Conservation (phyloP, 768 basidiomycete species). For the Xerocomellus intermedius region DNA sequence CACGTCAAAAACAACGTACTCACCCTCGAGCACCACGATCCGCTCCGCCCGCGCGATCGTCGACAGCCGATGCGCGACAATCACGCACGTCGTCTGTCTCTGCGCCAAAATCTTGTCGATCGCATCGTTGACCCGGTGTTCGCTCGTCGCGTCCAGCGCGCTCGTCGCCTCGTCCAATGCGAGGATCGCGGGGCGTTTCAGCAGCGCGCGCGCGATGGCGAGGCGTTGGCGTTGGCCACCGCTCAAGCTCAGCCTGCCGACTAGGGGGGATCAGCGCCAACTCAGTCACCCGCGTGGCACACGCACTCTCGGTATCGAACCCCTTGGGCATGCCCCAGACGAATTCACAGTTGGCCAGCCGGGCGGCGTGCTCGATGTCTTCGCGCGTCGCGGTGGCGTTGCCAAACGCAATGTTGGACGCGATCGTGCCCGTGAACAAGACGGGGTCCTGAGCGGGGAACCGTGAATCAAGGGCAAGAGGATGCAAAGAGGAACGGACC, state of each 20-base stretch:
- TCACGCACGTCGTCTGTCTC: slow-evolving; percentile 79
- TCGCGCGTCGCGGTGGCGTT: slow-evolving; percentile 69
- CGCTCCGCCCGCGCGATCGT: slow-evolving; percentile 89
- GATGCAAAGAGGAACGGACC: slow-evolving; percentile 23
- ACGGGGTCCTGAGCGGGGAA: slow-evolving; percentile 59
- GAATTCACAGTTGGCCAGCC: slow-evolving; percentile 94
- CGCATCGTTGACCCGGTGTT: slow-evolving; percentile 81
- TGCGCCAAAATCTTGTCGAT: slow-evolving; percentile 83
- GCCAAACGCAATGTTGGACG: slow-evolving; percentile 92
- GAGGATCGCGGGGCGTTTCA: slow-evolving; percentile 86
- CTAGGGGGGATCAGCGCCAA: slow-evolving; percentile 5
- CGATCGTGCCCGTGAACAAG: slow-evolving; percentile 89
- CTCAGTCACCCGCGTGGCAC: too few species aligned
- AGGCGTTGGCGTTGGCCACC: slow-evolving; percentile 82
- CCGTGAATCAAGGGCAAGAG: not conserved
- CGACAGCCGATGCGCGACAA: slow-evolving; percentile 87
- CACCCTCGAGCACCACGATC: slow-evolving; percentile 86
- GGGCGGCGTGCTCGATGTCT: slow-evolving; percentile 84
- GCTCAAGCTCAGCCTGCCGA: slow-evolving; percentile 30
- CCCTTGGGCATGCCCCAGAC: slow-evolving; percentile 93
- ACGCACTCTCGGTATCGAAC: slow-evolving; percentile 79
- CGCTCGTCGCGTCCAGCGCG: slow-evolving; percentile 85
- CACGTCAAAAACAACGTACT: not conserved
- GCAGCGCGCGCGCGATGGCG: slow-evolving; percentile 81
- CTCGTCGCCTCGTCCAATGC: slow-evolving; percentile 90